Conservation (phyloP, 2,329 filamentous ascomycete species). For the Exophiala phaeomuriformis region DNA sequence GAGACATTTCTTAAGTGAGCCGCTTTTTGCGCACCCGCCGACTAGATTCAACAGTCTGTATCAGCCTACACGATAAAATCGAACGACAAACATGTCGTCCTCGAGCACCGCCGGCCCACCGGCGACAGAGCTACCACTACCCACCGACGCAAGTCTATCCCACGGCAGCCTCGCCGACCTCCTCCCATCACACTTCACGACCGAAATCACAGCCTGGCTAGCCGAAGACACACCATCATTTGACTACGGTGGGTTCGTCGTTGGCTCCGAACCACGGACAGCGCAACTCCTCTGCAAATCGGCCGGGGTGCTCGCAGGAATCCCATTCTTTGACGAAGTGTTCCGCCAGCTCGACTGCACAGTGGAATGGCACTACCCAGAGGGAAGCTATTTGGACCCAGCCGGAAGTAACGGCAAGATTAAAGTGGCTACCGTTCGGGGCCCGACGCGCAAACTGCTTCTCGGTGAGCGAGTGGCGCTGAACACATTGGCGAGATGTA, state of each 20-base stretch:
- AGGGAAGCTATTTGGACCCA: constrained; percentile 64
- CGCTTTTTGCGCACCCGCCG: too few relatives aligned
- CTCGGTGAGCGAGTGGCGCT: constrained; percentile 91
- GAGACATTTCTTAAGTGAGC: too few relatives aligned
- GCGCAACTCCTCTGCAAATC: constrained; percentile 64
- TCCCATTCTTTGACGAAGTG: constrained; percentile 92
- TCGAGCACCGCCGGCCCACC: background rate
- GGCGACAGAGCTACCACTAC: constrained; percentile 20
- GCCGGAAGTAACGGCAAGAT: constrained; percentile 46
- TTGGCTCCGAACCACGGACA: constrained; percentile 60
- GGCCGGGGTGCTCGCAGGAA: constrained; percentile 75
- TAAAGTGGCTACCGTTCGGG: constrained; percentile 70
- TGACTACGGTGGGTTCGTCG: constrained; percentile 95
- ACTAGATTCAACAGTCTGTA: too few relatives aligned
- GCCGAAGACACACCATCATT: constrained; percentile 94
- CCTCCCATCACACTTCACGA: constrained; percentile 27
- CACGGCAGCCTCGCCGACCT: constrained; percentile 26
- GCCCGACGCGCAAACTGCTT: constrained; percentile 73
- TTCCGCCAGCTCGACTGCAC: constrained; percentile 82
- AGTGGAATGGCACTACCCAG: constrained; percentile 78
- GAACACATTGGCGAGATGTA: constrained; percentile 84
- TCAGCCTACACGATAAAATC: too few relatives aligned
- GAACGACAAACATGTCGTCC: background rate
- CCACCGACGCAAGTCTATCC: constrained; percentile 11
- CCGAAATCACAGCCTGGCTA: constrained; percentile 57